Percentiles rank a stretch among this genome's conserved stretches.
Conservation (phyloP, 164 flowering plant species). For the Vitis rupestris region DNA sequence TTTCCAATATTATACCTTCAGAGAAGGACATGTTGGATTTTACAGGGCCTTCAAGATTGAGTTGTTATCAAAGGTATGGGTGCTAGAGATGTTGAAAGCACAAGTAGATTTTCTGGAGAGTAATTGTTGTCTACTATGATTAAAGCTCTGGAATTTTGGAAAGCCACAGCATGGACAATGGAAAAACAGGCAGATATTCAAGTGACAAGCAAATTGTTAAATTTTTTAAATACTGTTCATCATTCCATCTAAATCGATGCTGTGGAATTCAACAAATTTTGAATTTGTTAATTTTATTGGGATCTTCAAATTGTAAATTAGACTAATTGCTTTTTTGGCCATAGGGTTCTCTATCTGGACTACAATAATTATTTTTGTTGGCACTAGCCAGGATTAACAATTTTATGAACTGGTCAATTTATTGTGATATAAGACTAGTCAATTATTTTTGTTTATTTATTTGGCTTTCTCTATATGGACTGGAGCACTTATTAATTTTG, state of each 20-base stretch:
- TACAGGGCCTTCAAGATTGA: neutral
- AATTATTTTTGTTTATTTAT: too few relatives aligned
- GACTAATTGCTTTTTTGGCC: neutral
- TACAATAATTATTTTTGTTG: too few relatives aligned
- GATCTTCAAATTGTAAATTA: neutral
- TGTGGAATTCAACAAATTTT: neutral
- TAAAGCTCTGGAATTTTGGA: neutral
- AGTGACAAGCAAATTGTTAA: neutral
- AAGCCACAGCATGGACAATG: neutral
- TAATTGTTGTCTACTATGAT: neutral
- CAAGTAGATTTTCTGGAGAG: neutral
- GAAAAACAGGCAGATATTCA: neutral
- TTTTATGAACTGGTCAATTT: too few relatives aligned
- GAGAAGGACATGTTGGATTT: neutral
- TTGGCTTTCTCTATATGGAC: neutral
- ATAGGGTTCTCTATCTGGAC: too few relatives aligned
- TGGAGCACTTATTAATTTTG: too few relatives aligned
- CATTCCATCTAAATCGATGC: neutral
- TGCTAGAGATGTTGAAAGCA: neutral
- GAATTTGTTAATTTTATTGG: neutral
- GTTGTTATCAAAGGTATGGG: neutral
- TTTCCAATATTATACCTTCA: neutral
- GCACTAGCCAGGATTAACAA: too few relatives aligned
- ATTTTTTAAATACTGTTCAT: neutral
- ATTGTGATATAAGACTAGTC: too few relatives aligned